Base-by-base conservation (phyloP, 2,329 filamentous ascomycete genomes). In the Xenoacremonium recifei region DNA sequence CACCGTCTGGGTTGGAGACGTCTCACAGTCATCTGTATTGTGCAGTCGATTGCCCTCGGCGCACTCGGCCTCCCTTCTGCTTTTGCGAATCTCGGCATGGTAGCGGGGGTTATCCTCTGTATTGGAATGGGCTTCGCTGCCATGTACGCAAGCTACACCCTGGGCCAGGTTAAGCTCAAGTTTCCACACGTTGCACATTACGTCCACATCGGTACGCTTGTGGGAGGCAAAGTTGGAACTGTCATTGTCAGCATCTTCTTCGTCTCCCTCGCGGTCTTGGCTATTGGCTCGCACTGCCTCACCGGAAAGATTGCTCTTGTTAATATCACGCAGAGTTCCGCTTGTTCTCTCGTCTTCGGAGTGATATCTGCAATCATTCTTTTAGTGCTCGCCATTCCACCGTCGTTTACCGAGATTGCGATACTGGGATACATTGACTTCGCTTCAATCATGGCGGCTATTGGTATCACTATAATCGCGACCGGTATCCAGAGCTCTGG, bases 261-360 rank as follows among this genome's bases (percentile, higher is more conserved):
- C 47, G 65, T 75, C 4, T 58, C 85, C 7, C 78, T 85, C 59
- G 66, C 86, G 6, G 59, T 84, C 25, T 85, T 87, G 60, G 75
- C 84, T 54, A 80, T 82, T 63, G 79, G 75, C 13, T 82, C 80
- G n/a, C 84, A 87, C 60, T 68, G 84, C 32, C 66, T 86, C 39
- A 84, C 80, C 1, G 85, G 85, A 51, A 73, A 73, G 11, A 80
- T 85, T 47, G 82, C 81, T 48, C 75, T 85, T 61, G 80, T 80
- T 48, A 77, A 71, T 18, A 64, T 87, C 32, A 83, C 80, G 1
- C 72, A 6, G 16, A 34, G 82, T 50, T 72, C 52, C 20, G n/a
- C n/a, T n/a, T 71, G 68, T 58, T 61, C 61, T 35, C 55, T 70
- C 37, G 60, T 64, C 37, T 70, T 68, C 44, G 61, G 62, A 7